Conservation (phyloP, 2,329 filamentous ascomycete species). For the Colletotrichum australisinense region DNA sequence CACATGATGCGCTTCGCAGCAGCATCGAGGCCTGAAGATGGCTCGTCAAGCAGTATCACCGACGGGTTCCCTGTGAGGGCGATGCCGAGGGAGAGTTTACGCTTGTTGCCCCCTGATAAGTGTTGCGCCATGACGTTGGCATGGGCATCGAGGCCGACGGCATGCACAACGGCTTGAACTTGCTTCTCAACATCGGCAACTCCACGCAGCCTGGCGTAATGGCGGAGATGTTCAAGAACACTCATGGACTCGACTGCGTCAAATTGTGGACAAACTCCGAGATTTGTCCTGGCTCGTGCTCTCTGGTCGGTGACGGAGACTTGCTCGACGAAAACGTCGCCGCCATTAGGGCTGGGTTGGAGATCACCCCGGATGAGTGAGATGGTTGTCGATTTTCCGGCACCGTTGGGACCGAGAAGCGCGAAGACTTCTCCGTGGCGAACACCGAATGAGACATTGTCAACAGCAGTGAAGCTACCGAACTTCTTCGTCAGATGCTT, state of each 20-base stretch:
- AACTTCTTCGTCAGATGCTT: constrained; percentile 85
- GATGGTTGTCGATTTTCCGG: constrained; percentile 91
- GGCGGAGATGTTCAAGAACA: constrained; percentile 84
- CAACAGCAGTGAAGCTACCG: constrained; percentile 80
- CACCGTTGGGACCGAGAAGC: constrained; percentile 89
- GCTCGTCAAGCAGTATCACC: constrained; percentile 90
- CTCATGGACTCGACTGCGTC: constrained; percentile 94
- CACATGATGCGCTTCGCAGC: constrained; percentile 94
- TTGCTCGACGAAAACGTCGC: constrained; percentile 84
- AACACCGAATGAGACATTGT: constrained; percentile 88
- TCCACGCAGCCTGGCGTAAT: constrained; percentile 88
- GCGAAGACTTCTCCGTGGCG: constrained; percentile 86
- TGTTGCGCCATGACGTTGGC: constrained; percentile 79
- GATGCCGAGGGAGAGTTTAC: constrained; percentile 89
- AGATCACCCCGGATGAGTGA: constrained; percentile 89
- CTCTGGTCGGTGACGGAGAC: constrained; percentile 79
- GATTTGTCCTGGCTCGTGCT: constrained; percentile 76
- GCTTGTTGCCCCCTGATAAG: constrained; percentile 90
- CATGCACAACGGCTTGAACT: constrained; percentile 74
- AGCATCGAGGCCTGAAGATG: constrained; percentile 88
- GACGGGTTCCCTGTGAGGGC: constrained; percentile 92
- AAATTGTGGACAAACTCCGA: constrained; percentile 91
- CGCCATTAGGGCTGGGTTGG: constrained; percentile 75
- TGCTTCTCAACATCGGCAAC: constrained; percentile 81
- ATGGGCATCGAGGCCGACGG: constrained; percentile 79